phyloP scores from a whole-genome alignment of 2,329 filamentous ascomycete genomes.

The Elsinoe fawcettii region DNA sequence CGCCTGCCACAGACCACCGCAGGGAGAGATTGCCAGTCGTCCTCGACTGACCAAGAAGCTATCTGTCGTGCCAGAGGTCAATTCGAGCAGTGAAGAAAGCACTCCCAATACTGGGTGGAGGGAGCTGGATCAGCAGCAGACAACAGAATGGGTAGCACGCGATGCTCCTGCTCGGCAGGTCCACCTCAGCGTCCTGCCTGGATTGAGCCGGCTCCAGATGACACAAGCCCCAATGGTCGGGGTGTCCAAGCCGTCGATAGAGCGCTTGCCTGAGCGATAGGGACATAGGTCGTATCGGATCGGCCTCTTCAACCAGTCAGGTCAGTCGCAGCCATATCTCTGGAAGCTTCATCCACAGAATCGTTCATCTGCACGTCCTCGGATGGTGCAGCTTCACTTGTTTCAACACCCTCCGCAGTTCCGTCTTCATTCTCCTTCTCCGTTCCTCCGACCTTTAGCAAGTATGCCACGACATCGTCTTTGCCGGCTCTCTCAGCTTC shows the following conservation, averaged over 20 bases:
- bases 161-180: background rate
- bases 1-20: slow-evolving; percentile 52
- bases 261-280: background rate
- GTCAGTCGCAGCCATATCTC: slow-evolving; percentile 9
- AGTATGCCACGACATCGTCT: slow-evolving; percentile 41
- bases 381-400: slow-evolving; percentile 18
- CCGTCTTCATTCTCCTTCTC: slow-evolving; percentile 27
- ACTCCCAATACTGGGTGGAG: slow-evolving; percentile 5
- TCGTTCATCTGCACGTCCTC: slow-evolving; percentile 18
- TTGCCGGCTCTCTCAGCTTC: slow-evolving; percentile 45
- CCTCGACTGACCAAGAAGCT: slow-evolving; percentile 31
- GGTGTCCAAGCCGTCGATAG: slow-evolving; percentile 5
- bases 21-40: slow-evolving; percentile 47
- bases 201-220: background rate
- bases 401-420: background rate
- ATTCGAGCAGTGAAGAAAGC: slow-evolving; percentile 33
- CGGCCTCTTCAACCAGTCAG: background rate
- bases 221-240: slow-evolving; percentile 6
- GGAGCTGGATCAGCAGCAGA: slow-evolving; percentile 10
- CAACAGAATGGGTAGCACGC: background rate
- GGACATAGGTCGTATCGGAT: background rate
- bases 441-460: slow-evolving; percentile 41
- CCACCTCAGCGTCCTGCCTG: background rate
- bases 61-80: slow-evolving; percentile 41
- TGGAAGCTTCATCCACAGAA: slow-evolving; percentile 14